Evolutionary conservation across 257 asterid species (phyloP), one percentile per base, ranked within the genome.

Genomic region (Solanum rostratum): DNA sequence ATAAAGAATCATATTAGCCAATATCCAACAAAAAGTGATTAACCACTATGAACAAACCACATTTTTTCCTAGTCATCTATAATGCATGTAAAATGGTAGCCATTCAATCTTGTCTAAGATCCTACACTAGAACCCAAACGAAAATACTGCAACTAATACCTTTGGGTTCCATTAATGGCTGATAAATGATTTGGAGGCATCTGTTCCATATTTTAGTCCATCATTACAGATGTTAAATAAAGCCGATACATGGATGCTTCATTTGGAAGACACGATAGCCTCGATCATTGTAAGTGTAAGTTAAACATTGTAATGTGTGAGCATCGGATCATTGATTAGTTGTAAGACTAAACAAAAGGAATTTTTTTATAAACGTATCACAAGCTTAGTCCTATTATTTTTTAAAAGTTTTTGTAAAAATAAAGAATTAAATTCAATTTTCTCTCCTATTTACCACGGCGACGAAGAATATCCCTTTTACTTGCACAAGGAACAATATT

Each of bases 1-100:
- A 69, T 46, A 63, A 41, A 84, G 85, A 70, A 85, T 69, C 30
- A 66, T 41, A 78, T 39, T 74, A 69, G 71, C 85, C 74, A 27
- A 39, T 54, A 79, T 22, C 37, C 37, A 79, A 68, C 6, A 83
- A 24, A 65, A 43, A 43, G 22, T 46, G 60, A 74, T 24, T 11
- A 74, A 74, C 39, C 57, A n/a, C 81, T 18, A 74, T 24, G 10
- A 74, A 8, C 24, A 74, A 46, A 20, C 59, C 22, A 49, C 11
- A 24, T 49, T n/a, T 49, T 83, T 76, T 69, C 82, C 62, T 46
- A 45, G 84, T 82, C 80, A 65, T 24, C 37, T 45, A 30, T 74
- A 74, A 16, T 22, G 60, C 14, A 74, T 46, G 37, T 74, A 49
- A 45, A 30, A 74, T 15, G 46, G 43, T 74, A 74, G 81, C 30